phyloP scores from a whole-genome alignment of 306 rosid species.

The Sicyos edulis region DNA sequence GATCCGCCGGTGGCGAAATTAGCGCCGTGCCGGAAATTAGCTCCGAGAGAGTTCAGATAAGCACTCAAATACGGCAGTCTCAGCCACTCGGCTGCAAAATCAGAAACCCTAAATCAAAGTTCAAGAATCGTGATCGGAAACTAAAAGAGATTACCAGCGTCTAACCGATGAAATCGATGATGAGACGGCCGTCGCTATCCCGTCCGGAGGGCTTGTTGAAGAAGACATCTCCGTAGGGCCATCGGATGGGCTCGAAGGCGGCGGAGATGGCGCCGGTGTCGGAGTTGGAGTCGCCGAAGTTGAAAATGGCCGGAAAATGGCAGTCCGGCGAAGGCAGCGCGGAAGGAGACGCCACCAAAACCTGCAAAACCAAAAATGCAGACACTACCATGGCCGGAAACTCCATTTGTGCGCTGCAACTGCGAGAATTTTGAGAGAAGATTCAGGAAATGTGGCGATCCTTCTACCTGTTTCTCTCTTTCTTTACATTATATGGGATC shows the following conservation, averaged over 20 bases:
- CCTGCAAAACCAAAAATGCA: not conserved
- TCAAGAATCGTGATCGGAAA: not conserved
- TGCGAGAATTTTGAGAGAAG: not conserved
- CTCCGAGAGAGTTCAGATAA: slow-evolving; percentile 79
- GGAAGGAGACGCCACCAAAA: not conserved
- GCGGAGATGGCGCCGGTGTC: slow-evolving; percentile 95
- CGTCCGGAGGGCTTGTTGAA: slow-evolving; percentile 64
- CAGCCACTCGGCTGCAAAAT: slow-evolving; percentile 57
- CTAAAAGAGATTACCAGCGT: not conserved
- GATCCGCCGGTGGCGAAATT: slow-evolving; percentile 96
- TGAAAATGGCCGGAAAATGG: slow-evolving; percentile 74
- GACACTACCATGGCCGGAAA: slow-evolving; percentile 1
- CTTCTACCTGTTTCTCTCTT: too few species aligned
- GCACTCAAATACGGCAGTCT: slow-evolving; percentile 80
- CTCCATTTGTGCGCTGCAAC: slow-evolving; percentile 13
- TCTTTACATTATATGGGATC: too few species aligned
- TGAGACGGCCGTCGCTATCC: slow-evolving; percentile 78
- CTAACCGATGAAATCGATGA: slow-evolving; percentile 78
- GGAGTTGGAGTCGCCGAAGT: slow-evolving; percentile 93
- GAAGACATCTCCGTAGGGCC: slow-evolving; percentile 70
- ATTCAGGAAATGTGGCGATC: not conserved
- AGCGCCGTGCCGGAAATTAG: slow-evolving; percentile 74
- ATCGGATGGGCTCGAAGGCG: slow-evolving; percentile 56
- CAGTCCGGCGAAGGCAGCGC: slow-evolving; percentile 34
- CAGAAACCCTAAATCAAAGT: not conserved